Evolutionary conservation across 148 eudicot species (phyloP).

Genomic region (Dianthus caryophyllus): DNA sequence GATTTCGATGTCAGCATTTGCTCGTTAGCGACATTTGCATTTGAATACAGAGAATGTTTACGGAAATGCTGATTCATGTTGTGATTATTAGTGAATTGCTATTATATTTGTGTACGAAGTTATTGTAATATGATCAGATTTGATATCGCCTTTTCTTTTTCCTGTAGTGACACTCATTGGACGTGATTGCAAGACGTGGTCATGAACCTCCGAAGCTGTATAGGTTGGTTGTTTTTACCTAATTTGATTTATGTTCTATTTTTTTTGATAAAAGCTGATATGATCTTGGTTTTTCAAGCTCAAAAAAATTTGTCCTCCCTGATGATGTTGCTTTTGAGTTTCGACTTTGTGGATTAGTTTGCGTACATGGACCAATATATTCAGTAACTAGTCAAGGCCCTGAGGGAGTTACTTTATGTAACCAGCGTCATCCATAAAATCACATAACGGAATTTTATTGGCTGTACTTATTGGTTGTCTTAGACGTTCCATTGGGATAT

Average conservation of each 20-base stretch:
- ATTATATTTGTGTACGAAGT: not conserved
- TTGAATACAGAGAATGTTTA: not conserved
- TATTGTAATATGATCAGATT: not conserved
- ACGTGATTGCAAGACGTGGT: not conserved
- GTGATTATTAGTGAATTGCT: not conserved
- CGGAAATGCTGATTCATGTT: not conserved
- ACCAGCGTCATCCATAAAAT: no score
- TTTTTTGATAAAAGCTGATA: not conserved
- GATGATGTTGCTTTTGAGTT: not conserved
- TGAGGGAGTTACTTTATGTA: not conserved
- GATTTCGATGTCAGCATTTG: not conserved
- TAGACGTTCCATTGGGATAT: no score
- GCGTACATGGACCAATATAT: not conserved
- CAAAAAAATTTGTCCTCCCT: not conserved
- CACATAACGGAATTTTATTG: no score
- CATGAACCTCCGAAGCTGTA: not conserved
- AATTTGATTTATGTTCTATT: slow-evolving; percentile 1
- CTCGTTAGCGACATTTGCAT: not conserved
- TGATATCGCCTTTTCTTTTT: not conserved
- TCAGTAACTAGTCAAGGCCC: not conserved
- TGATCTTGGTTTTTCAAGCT: not conserved
- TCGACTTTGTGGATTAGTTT: not conserved
- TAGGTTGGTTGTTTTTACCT: slow-evolving; percentile 1
- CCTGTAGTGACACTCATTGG: slow-evolving; percentile 13
- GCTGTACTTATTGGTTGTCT: no score